Evolutionary conservation across 1,284 basidiomycete genomes (phyloP), one percentile per base, ranked within the genome.

Genomic region (Neolentinus lepideus): DNA sequence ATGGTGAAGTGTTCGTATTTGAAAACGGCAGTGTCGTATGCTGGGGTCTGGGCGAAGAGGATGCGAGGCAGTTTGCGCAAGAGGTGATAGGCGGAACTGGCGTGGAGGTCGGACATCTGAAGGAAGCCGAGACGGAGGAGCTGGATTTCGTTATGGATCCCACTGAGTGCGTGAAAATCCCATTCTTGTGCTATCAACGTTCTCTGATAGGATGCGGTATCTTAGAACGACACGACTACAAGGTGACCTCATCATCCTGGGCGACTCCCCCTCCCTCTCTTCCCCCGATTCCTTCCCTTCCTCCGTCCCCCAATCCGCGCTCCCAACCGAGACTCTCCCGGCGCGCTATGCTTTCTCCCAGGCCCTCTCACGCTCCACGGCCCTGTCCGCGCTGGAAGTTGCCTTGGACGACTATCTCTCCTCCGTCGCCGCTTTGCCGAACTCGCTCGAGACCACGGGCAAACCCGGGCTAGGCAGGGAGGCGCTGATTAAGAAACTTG

Each of bases 101-200:
- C 1, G 76, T 83, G 16, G 84, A 92, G 68, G 69, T 90, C 1
- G 80, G 76, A 1, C 75, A 79, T 1, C 71, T 94, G 53, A 76
- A 69, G 38, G 89, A 90, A 54, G 75, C 83, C 26, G 92, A 95
- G 74, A 89, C 89, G 21, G 92, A 95, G 65, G 91, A 94, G 62
- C 77, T 94, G 35, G 92, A 95, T 66, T 95, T 94, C 71, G 90
- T 93, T 8, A 86, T 88, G 24, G 92, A 95, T 70, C 88, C 90
- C 29, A 84, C 75, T 56, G 90, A 94, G 88, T 92, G 69, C 69
- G 85, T 78, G 12, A 21, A 8, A 53, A 25, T 38, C 29, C 50
- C 4, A 63, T 56, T 59, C 64, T 43, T 52, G 51, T 62, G 54
- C 55, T 52, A 51, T 50, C 43, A 52, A 14, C 27, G 16, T 47